phyloP scores from a whole-genome alignment of 148 eudicot genomes.

The Dysphania ambrosioides region DNA sequence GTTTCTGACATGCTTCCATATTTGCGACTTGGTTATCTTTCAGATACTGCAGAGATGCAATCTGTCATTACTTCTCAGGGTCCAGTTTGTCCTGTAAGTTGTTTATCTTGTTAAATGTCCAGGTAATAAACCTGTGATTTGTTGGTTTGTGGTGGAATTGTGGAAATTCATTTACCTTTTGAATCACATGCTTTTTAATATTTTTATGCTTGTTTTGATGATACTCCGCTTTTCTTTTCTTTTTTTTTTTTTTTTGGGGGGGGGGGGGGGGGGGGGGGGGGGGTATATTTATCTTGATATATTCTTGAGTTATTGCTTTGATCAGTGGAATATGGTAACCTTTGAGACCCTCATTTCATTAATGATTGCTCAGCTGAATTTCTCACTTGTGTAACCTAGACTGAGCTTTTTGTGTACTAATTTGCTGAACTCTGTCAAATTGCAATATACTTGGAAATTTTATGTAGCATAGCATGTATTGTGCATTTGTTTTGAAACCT shows the following conservation, averaged over 20 bases:
- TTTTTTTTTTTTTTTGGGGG: neutral
- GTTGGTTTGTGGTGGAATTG: neutral
- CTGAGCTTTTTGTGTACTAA: neutral
- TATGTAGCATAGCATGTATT: neutral
- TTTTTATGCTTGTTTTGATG: neutral
- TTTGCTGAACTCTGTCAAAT: neutral
- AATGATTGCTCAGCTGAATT: neutral
- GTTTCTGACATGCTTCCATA: conserved; percentile 92
- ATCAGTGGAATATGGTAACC: neutral
- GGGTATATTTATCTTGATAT: neutral
- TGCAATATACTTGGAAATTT: neutral
- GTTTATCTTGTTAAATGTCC: conserved; percentile 10
- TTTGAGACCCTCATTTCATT: neutral
- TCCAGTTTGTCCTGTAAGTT: conserved; percentile 85
- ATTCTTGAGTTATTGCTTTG: neutral
- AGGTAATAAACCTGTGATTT: neutral
- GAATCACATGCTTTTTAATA: neutral
- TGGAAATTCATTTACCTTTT: too few relatives aligned
- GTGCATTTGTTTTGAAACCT: neutral
- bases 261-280: neutral
- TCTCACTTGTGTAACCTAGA: neutral
- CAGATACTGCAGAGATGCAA: conserved; percentile 92
- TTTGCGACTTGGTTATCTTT: conserved; percentile 87
- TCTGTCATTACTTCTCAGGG: conserved; percentile 95
- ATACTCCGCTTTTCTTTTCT: neutral